These are phyloP conservation scores for Trichoderma breve DNA, from an alignment of 2,329 filamentous ascomycete species.

Conservation along the genomic window DNA sequence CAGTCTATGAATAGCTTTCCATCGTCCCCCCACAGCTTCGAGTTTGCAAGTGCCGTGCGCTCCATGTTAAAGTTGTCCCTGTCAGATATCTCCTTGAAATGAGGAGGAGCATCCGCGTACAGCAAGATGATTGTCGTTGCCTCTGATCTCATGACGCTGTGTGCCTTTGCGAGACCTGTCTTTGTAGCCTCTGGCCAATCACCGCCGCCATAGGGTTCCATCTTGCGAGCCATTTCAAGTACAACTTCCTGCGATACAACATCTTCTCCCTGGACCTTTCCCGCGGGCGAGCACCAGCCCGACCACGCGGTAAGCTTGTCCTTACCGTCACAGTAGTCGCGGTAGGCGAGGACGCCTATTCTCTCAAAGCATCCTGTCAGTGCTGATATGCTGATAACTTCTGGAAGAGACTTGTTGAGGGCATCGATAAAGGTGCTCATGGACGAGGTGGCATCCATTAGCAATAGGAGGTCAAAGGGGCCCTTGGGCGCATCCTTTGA, in stretches of 20 bases:
- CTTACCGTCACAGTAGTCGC: constrained; percentile 42
- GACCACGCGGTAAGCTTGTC: constrained; percentile 45
- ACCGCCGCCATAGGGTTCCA: constrained; percentile 36
- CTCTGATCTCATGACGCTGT: constrained; percentile 46
- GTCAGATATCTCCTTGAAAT: constrained; percentile 35
- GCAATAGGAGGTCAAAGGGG: constrained; percentile 44
- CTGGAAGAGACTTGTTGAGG: constrained; percentile 46
- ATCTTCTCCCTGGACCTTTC: constrained; percentile 15
- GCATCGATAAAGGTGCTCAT: constrained; percentile 44
- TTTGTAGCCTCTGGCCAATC: constrained; percentile 50
- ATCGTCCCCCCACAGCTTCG: constrained; percentile 31
- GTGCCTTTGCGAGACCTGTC: constrained; percentile 46
- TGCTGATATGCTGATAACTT: constrained; percentile 49
- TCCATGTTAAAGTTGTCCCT: constrained; percentile 32
- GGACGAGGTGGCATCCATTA: constrained; percentile 47
- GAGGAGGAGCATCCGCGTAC: constrained; percentile 50
- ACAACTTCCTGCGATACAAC: constrained; percentile 35
- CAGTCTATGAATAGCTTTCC: constrained; percentile 45
- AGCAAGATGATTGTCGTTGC: constrained; percentile 50
- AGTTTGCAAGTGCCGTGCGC: constrained; percentile 23
- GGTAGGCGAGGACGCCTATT: constrained; percentile 50
- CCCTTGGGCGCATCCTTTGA: constrained; percentile 19
- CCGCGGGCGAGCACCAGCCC: constrained; percentile 41
- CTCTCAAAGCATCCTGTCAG: constrained; percentile 50
- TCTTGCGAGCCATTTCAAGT: constrained; percentile 34